Base-by-base conservation (phyloP, 2,329 filamentous ascomycete genomes). In the Alternaria panax region DNA sequence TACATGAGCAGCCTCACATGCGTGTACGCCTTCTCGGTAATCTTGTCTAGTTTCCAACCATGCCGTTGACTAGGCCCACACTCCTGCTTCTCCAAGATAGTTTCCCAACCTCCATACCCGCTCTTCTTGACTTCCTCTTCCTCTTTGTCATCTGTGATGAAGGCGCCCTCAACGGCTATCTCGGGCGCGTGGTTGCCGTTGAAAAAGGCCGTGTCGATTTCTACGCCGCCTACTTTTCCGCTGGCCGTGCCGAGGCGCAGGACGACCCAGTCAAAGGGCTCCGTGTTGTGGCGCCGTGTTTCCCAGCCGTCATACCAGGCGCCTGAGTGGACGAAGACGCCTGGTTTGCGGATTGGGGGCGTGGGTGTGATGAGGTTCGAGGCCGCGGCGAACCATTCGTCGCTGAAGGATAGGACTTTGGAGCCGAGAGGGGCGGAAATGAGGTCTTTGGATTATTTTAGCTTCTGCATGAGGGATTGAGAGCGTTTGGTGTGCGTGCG, bases 1-100 rank as follows among this genome's bases (percentile, higher is more conserved):
- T 92, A 93, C 92, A 93, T 93, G 75, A 92, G 90, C 55, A 95
- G 81, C 32, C 91, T 83, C 40, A 93, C 90, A 75, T 95, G 91
- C 0, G 91, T 93, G 79, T 91, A 93, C 54, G 88, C 85, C 77
- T 90, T 90, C 32, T 80, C 78, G 0, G 86, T 88, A 20, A 74
- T 59, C 18, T 74, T 72, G 16, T 83, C 79, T 16, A 94, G 81
- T 71, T 86, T 84, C 92, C 91, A 95, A 4, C 83, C 90, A 70
- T 92, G 91, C 60, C 91, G 81, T 76, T 89, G 88, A 51, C 84
- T 89, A 1, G 92, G 90, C 0, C 91, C 91, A 74, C 91, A 93
- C 71, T 91, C 88, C 70, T 90, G 86, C 61, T 86, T 82, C 18
- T 84, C 83, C 5, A 94, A 82, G 57, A 94, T 89, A 1, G 88